Conservation (phyloP, 805 yeast species). For the Suhomyces sp. region DNA sequence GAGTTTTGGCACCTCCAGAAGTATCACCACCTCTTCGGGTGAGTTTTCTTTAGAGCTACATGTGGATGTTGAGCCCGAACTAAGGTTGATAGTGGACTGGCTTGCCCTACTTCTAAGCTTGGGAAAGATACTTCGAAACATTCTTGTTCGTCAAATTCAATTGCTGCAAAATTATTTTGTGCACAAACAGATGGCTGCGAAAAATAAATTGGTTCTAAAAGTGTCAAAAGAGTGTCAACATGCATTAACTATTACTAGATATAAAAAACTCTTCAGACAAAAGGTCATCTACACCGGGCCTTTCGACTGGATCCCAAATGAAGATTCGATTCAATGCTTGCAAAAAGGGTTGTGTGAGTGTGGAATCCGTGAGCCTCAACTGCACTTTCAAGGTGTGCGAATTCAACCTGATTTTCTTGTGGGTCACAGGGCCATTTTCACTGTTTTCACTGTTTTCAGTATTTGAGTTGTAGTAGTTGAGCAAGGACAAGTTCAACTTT, state of each 20-base stretch:
- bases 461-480: constrained; percentile 21
- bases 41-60: not conserved
- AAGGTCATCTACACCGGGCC: constrained; percentile 10
- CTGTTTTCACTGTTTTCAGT: not conserved
- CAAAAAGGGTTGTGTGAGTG: constrained; percentile 15
- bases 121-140: not conserved
- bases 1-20: constrained; percentile 3
- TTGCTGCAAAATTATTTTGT: not conserved
- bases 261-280: constrained; percentile 5
- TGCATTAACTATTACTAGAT: not conserved
- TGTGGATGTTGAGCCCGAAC: not conserved
- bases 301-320: constrained; percentile 31
- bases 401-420: constrained; percentile 24
- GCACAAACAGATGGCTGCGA: not conserved
- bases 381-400: constrained; percentile 31
- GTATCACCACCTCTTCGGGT: not conserved
- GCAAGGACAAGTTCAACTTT: constrained; percentile 31
- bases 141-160: not conserved
- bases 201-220: not conserved
- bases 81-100: not conserved
- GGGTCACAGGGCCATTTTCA: not conserved
- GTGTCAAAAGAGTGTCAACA: not conserved
- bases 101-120: not conserved
- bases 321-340: constrained; percentile 30
- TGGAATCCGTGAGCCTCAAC: constrained; percentile 18